A percentile compares a stretch with the other conserved stretches of the same genome.
Conservation (phyloP, 768 basidiomycete species). For the Serendipita vermifera region DNA sequence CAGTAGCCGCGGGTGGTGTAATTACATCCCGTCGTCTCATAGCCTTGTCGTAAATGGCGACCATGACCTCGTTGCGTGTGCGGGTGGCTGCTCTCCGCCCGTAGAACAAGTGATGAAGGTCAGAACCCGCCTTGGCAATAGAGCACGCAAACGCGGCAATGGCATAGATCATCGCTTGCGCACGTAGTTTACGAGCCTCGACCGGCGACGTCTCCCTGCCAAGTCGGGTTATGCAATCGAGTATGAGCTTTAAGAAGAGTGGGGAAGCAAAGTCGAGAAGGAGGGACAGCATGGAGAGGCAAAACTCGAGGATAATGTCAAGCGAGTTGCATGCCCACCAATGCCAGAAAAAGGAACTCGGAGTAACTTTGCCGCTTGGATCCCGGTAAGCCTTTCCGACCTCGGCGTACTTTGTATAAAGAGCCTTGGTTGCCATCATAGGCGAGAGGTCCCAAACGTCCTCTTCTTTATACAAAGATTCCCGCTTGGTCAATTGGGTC, state of each 20-base stretch:
- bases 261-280: conserved; percentile 68
- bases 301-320: conserved; percentile 47
- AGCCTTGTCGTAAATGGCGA: conserved; percentile 71
- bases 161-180: conserved; percentile 65
- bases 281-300: conserved; percentile 54
- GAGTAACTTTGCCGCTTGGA: background rate
- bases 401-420: conserved; percentile 41
- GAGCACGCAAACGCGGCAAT: conserved; percentile 56
- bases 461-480: conserved; percentile 48
- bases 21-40: background rate
- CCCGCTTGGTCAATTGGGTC: conserved; percentile 29
- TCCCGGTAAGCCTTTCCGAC: conserved; percentile 25
- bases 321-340: conserved; percentile 35
- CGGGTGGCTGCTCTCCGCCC: conserved; percentile 63
- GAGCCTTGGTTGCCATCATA: conserved; percentile 48
- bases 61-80: conserved; percentile 61
- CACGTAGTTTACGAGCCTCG: conserved; percentile 37
- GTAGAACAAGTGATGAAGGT: conserved; percentile 68
- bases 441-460: conserved; percentile 66
- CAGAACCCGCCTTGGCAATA: conserved; percentile 47
- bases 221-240: conserved; percentile 11
- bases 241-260: conserved; percentile 64
- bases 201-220: conserved; percentile 15
- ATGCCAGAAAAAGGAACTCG: conserved; percentile 29
- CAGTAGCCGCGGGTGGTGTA: background rate